Evolutionary conservation across 106 monocot species (phyloP).

Genomic region (Dendrobium nobile): DNA sequence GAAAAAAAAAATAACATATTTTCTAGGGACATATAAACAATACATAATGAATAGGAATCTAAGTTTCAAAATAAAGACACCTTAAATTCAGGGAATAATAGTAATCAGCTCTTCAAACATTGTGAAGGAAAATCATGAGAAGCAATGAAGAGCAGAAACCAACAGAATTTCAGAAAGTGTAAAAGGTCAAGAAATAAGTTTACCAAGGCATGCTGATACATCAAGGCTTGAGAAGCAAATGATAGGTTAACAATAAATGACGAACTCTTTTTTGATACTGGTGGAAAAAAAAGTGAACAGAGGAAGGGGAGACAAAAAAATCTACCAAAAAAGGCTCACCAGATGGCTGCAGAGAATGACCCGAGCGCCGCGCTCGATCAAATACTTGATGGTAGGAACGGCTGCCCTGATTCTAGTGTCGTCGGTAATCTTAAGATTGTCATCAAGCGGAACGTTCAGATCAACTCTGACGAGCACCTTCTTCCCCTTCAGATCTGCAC

Average conservation of each 20-base stretch:
- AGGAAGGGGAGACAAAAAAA: neutral
- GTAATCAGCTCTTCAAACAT: too few species aligned
- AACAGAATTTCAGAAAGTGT: neutral
- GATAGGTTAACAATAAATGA: neutral
- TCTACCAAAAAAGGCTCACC: slow-evolving; percentile 20
- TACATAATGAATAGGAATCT: too few species aligned
- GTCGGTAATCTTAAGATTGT: slow-evolving; percentile 55
- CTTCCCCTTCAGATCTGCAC: slow-evolving; percentile 30
- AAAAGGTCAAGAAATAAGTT: neutral
- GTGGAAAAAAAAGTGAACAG: neutral
- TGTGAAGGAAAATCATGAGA: neutral
- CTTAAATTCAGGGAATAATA: too few species aligned
- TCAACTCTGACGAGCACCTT: slow-evolving; percentile 40
- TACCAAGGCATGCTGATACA: neutral
- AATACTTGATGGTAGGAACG: slow-evolving; percentile 62
- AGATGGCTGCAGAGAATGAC: slow-evolving; percentile 60
- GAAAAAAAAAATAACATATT: too few species aligned
- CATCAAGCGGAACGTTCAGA: slow-evolving; percentile 45
- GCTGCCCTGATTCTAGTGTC: slow-evolving; percentile 60
- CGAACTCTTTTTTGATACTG: neutral
- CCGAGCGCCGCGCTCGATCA: slow-evolving; percentile 33
- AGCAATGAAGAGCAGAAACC: neutral
- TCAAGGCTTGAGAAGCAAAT: neutral
- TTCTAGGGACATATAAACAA: too few species aligned
- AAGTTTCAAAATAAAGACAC: too few species aligned